Evolutionary conservation across 768 basidiomycete genomes (phyloP).

Genomic region (Auricularia sp.): DNA sequence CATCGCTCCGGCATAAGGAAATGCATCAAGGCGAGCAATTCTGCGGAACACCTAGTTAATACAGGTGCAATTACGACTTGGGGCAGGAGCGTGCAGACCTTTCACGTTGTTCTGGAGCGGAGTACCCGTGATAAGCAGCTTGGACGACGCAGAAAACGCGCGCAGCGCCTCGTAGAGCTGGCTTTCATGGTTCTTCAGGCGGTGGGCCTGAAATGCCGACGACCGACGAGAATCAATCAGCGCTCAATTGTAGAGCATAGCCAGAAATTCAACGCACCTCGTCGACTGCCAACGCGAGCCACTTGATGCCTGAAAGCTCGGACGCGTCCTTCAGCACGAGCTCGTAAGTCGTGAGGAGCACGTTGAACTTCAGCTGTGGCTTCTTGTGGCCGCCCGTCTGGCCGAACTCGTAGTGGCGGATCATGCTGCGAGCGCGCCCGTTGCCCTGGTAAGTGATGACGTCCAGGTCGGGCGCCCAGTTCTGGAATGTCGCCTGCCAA

Average conservation of each 20-base stretch:
- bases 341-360: conserved; percentile 94
- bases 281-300: conserved; percentile 94
- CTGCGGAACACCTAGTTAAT: conserved; percentile 30
- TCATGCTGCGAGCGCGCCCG: conserved; percentile 76
- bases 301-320: conserved; percentile 87
- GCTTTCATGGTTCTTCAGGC: conserved; percentile 94
- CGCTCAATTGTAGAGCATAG: conserved; percentile 9
- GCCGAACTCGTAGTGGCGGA: conserved; percentile 88
- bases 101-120: conserved; percentile 99
- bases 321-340: conserved; percentile 81
- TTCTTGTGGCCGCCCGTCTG: conserved; percentile 57
- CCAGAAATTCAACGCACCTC: conserved; percentile 46
- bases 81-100: conserved; percentile 35
- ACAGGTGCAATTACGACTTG: conserved; percentile 1
- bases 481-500: conserved; percentile 90
- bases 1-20: conserved; percentile 99
- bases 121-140: conserved; percentile 95
- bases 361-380: conserved; percentile 77
- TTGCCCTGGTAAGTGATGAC: conserved; percentile 96
- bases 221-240: conserved; percentile 4
- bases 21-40: conserved; percentile 94
- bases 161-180: conserved; percentile 91
- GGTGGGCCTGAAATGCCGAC: conserved; percentile 60
- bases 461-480: conserved; percentile 95
- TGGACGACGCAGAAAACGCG: conserved; percentile 81